Percentiles rank a stretch among this genome's conserved stretches.
Evolutionary conservation across 1,284 basidiomycete species (phyloP).

Genomic region (Meripilus lineatus): DNA sequence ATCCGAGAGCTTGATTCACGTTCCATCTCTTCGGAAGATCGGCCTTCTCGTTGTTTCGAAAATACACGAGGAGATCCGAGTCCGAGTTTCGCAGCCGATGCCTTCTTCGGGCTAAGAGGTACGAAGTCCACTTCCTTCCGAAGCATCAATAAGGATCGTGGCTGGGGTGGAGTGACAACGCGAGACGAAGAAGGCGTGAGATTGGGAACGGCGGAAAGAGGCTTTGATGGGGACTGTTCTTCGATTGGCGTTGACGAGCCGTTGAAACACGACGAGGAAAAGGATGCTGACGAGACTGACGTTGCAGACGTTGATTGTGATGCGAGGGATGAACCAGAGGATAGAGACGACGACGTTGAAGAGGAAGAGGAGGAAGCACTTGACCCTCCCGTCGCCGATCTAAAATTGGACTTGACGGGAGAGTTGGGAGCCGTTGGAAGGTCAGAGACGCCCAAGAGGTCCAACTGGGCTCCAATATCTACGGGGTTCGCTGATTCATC

Average conservation of each 20-base stretch:
- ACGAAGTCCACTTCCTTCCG: constrained; percentile 66
- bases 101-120: constrained; percentile 64
- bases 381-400: constrained; percentile 21
- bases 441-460: not conserved
- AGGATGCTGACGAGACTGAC: constrained; percentile 27
- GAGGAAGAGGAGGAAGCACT: constrained; percentile 29
- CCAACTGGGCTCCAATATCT: constrained; percentile 5
- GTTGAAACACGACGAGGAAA: constrained; percentile 9
- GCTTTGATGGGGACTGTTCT: constrained; percentile 11
- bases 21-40: constrained; percentile 5
- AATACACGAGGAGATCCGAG: constrained; percentile 23
- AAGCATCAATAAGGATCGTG: constrained; percentile 55
- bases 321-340: constrained; percentile 25
- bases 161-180: constrained; percentile 18
- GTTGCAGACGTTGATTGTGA: constrained; percentile 24
- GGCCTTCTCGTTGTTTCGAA: constrained; percentile 4
- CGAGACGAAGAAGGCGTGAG: constrained; percentile 20
- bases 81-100: constrained; percentile 29
- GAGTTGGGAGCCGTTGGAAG: constrained; percentile 16
- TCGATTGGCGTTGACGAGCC: constrained; percentile 11
- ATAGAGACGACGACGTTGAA: constrained; percentile 28
- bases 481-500: constrained; percentile 50
- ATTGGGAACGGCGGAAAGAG: constrained; percentile 10
- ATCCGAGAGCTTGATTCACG: constrained; percentile 3
- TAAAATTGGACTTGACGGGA: constrained; percentile 16